Conservation (phyloP, 1,139 yeast genomes). For the Saccharomyces hybrid region DNA sequence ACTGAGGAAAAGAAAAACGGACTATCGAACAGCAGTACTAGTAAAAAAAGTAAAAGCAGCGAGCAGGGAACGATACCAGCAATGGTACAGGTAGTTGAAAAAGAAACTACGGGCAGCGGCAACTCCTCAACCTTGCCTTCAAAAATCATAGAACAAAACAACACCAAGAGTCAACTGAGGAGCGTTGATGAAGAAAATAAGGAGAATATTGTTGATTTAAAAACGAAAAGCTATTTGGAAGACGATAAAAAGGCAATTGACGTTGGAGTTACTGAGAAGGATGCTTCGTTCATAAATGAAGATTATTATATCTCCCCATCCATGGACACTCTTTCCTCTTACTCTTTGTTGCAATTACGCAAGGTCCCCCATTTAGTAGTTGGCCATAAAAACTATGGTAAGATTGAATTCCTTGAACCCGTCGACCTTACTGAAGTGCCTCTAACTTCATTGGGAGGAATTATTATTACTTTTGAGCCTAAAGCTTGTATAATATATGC, state of each 20-base stretch:
- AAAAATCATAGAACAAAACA: background rate
- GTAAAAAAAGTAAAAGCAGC: background rate
- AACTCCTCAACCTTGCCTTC: background rate
- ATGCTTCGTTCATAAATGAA: constrained; percentile 44
- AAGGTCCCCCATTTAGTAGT: constrained; percentile 59
- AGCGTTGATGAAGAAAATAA: background rate
- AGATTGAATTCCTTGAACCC: constrained; percentile 66
- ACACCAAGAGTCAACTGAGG: background rate
- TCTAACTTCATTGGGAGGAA: constrained; percentile 57
- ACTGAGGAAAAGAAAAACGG: background rate
- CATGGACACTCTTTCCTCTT: constrained; percentile 49
- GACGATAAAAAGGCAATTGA: background rate
- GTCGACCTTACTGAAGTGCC: constrained; percentile 72
- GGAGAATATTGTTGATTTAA: background rate
- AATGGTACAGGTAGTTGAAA: background rate
- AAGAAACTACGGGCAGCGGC: background rate
- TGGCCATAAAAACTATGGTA: constrained; percentile 77
- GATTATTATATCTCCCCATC: constrained; percentile 90
- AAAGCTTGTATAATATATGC: constrained; percentile 71
- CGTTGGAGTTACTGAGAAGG: constrained; percentile 16
- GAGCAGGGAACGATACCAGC: background rate
- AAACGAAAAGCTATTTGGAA: background rate
- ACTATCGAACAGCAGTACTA: background rate
- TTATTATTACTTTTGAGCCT: constrained; percentile 51
- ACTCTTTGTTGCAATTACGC: constrained; percentile 57